Percentiles rank a stretch among this genome's conserved stretches.
phyloP scores from a whole-genome alignment of 2,329 filamentous ascomycete genomes.

The Coccinonectria pachysandricola region DNA sequence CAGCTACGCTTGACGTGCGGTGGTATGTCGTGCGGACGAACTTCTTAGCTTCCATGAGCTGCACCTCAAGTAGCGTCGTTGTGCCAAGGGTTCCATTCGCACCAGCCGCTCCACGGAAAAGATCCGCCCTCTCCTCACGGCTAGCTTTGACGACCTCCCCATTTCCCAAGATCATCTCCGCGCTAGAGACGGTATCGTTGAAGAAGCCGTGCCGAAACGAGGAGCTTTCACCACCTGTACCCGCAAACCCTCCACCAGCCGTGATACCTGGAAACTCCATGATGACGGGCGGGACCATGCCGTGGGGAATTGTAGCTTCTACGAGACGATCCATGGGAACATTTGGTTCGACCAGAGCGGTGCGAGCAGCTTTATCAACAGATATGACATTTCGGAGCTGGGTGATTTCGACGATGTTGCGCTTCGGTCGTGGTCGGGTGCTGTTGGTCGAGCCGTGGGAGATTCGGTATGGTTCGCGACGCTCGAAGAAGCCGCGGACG shows the following conservation, averaged over 20 bases:
- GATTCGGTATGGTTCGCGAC: slow-evolving; percentile 52
- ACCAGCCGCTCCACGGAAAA: slow-evolving; percentile 50
- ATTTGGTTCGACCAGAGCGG: slow-evolving; percentile 51
- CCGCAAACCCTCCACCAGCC: slow-evolving; percentile 55
- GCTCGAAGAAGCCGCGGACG: slow-evolving; percentile 33
- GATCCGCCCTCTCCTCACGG: slow-evolving; percentile 34
- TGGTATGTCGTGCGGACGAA: slow-evolving; percentile 48
- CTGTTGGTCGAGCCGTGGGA: slow-evolving; percentile 65
- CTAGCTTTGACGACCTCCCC: slow-evolving; percentile 43
- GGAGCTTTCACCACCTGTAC: slow-evolving; percentile 56
- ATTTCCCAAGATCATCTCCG: slow-evolving; percentile 53
- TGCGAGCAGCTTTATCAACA: slow-evolving; percentile 2
- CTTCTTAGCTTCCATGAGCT: slow-evolving; percentile 40
- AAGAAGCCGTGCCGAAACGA: slow-evolving; percentile 59
- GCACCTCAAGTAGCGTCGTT: slow-evolving; percentile 48
- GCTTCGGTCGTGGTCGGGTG: slow-evolving; percentile 39
- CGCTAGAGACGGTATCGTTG: slow-evolving; percentile 48
- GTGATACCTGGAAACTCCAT: slow-evolving; percentile 67
- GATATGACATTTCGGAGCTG: slow-evolving; percentile 8
- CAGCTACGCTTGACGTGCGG: slow-evolving; percentile 29
- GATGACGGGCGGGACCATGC: slow-evolving; percentile 53
- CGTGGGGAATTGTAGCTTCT: slow-evolving; percentile 41
- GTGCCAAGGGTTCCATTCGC: slow-evolving; percentile 52
- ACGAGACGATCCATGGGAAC: slow-evolving; percentile 58
- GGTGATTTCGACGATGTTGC: slow-evolving; percentile 14